Percentiles rank a stretch among this genome's conserved stretches.
Conservation (phyloP, 2,329 filamentous ascomycete genomes). For the Zasmidium angulare region DNA sequence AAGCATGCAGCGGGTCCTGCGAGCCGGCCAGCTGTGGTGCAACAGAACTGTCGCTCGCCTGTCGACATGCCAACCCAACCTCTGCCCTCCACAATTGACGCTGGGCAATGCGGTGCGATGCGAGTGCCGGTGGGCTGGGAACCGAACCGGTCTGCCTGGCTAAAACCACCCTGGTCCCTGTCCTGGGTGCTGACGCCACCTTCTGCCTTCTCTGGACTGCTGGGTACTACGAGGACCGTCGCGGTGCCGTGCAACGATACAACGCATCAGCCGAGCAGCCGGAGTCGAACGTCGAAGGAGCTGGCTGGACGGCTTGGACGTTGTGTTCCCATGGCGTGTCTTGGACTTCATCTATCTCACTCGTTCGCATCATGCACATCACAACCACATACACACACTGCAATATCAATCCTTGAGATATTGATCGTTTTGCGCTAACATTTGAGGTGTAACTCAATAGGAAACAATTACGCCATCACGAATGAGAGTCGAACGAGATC, state of each 20-base stretch:
- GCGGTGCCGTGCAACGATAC: conserved; percentile 22
- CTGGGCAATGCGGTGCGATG: conserved; percentile 1
- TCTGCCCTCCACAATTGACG: not conserved
- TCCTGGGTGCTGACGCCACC: conserved; percentile 5
- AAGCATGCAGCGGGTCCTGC: conserved; percentile 2
- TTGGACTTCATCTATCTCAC: not conserved
- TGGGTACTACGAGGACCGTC: not conserved
- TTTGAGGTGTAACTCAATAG: conserved; percentile 46
- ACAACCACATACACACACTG: no score
- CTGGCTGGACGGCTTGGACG: not conserved
- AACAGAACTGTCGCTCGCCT: conserved; percentile 27
- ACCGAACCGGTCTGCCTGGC: conserved; percentile 7
- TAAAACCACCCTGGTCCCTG: conserved; percentile 7
- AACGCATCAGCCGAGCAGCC: conserved; percentile 16
- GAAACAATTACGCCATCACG: conserved; percentile 88
- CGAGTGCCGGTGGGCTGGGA: not conserved
- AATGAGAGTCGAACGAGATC: conserved; percentile 69
- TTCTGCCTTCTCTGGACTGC: not conserved
- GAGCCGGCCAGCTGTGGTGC: conserved; percentile 15
- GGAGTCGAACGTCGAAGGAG: not conserved
- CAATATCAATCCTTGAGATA: not conserved
- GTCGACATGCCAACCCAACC: conserved; percentile 20
- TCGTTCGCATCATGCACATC: conserved; percentile 7
- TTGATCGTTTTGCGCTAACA: not conserved
- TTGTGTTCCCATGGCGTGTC: not conserved